These are phyloP conservation scores for Bolboschoenoplectus hybrid DNA, from an alignment of 202 grass and related monocot species.

Conservation along the genomic window DNA sequence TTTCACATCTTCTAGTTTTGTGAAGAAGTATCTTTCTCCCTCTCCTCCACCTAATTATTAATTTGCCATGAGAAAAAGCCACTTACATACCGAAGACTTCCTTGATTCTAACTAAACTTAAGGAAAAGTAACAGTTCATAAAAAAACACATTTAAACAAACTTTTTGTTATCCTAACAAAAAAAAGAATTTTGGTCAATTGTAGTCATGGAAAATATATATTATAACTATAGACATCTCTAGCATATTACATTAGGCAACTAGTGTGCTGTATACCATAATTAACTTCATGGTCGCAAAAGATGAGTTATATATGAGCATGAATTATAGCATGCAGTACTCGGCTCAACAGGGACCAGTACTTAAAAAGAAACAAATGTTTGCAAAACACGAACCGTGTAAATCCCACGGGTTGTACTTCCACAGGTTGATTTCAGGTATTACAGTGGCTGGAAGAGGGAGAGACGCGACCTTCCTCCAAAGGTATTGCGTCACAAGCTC, in stretches of 20 bases:
- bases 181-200: not conserved
- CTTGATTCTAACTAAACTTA: not conserved
- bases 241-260: not conserved
- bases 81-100: not conserved
- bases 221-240: not conserved
- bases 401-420: slow-evolving; percentile 55
- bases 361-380: not conserved
- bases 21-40: slow-evolving; percentile 68
- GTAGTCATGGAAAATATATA: not conserved
- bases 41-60: slow-evolving; percentile 49
- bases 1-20: slow-evolving; percentile 29
- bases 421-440: slow-evolving; percentile 56
- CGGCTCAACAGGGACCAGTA: not conserved
- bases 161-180: not conserved
- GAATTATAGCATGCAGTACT: not conserved
- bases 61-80: not conserved
- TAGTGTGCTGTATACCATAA: not conserved
- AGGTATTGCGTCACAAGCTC: slow-evolving; percentile 79
- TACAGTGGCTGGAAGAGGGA: slow-evolving; percentile 64
- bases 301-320: not conserved
- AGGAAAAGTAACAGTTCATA: not conserved
- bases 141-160: not conserved
- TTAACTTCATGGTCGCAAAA: not conserved
- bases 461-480: slow-evolving; percentile 45
- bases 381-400: slow-evolving; percentile 49